Evolutionary conservation across 192 early-diverging fungal species (phyloP).

Genomic region (Polychytrium aggregatum): DNA sequence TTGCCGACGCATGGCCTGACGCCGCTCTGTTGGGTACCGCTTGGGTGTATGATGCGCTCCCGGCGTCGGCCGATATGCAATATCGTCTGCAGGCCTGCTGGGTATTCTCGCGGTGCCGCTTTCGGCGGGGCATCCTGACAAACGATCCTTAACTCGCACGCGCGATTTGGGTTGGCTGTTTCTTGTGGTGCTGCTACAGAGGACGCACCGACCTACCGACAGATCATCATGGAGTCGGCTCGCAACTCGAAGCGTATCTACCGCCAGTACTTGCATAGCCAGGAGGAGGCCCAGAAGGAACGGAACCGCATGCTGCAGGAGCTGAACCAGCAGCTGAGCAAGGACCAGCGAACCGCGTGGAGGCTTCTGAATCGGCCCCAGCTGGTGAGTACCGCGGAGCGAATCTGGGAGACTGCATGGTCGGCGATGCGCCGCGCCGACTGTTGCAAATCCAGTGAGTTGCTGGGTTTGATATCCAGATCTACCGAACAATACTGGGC

Average conservation of each 20-base stretch:
- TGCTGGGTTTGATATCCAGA: no score
- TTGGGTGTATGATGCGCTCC: not conserved
- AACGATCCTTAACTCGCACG: no score
- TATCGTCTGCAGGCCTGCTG: not conserved
- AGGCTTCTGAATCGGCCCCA: conserved; percentile 10
- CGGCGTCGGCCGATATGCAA: not conserved
- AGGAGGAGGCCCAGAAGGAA: conserved; percentile 9
- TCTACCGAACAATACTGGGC: no score
- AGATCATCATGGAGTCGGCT: conserved; percentile 6
- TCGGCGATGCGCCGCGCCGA: no score
- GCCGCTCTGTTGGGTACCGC: not conserved
- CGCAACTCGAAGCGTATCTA: conserved; percentile 3
- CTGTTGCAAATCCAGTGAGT: no score
- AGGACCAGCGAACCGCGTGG: conserved; percentile 1
- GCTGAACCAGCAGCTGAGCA: conserved; percentile 11
- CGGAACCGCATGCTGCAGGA: conserved; percentile 5
- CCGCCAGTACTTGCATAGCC: not conserved
- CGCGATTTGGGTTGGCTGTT: no score
- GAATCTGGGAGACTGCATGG: no score
- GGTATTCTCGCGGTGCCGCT: not conserved
- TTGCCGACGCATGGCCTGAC: no score
- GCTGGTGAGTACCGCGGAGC: no score
- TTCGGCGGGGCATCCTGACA: no score
- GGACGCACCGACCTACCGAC: conserved; percentile 11
- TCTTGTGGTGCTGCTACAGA: no score